phyloP scores from a whole-genome alignment of 1,284 basidiomycete species.

The Wallemia hederae region DNA sequence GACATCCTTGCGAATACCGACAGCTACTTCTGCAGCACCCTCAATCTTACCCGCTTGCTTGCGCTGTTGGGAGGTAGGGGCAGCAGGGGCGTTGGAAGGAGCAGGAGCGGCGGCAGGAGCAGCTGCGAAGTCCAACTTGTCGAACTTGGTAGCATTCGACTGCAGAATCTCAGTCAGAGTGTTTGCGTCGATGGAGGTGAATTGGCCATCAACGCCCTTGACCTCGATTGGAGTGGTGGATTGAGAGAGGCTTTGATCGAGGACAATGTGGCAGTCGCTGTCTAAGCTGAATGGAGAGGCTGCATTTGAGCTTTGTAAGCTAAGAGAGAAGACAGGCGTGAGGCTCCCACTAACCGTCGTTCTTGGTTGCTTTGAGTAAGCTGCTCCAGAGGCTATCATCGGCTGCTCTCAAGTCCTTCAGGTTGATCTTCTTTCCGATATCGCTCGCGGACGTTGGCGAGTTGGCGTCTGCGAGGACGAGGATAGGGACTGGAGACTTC shows the following conservation, averaged over 20 bases:
- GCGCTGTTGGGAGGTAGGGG: constrained; percentile 9
- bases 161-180: constrained; percentile 3
- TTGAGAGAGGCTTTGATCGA: constrained; percentile 43
- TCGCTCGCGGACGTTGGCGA: not conserved
- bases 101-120: not conserved
- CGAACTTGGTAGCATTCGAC: constrained; percentile 5
- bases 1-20: constrained; percentile 78
- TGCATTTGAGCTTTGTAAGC: constrained; percentile 1
- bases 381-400: constrained; percentile 9
- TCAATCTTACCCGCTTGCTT: constrained; percentile 33
- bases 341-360: constrained; percentile 7
- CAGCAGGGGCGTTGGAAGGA: constrained; percentile 1
- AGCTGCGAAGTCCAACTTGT: not conserved
- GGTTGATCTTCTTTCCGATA: constrained; percentile 9
- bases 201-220: constrained; percentile 17
- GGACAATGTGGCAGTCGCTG: constrained; percentile 23
- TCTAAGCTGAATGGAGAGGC: constrained; percentile 9
- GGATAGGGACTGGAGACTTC: not conserved
- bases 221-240: constrained; percentile 21
- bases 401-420: constrained; percentile 14
- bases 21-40: constrained; percentile 63
- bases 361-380: constrained; percentile 8
- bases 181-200: constrained; percentile 14
- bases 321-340: not conserved
- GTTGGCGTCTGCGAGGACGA: not conserved